Percentiles rank a stretch among this genome's conserved stretches.
These are phyloP conservation scores for Tulasnella sp. DNA, from an alignment of 768 basidiomycete genomes.

Conservation along the genomic window DNA sequence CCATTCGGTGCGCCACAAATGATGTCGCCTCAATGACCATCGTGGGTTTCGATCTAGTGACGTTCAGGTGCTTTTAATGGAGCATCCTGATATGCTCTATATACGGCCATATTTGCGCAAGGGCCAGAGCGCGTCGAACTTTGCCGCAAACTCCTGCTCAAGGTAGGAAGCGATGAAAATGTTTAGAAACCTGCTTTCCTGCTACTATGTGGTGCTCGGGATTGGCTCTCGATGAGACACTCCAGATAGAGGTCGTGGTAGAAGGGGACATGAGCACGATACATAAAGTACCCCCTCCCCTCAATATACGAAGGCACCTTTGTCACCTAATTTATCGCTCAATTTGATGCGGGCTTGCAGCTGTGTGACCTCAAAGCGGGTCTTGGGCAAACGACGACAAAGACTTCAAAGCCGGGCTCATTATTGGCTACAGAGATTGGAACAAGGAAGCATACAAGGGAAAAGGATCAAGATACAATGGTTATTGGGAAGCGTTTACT, in stretches of 20 bases:
- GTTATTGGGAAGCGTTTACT: neutral
- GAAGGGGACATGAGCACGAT: constrained; percentile 21
- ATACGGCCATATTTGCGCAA: too few species aligned
- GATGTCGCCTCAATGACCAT: too few species aligned
- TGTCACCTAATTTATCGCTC: neutral
- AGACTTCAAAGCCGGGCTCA: neutral
- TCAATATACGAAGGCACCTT: too few species aligned
- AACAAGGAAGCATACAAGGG: neutral
- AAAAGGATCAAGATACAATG: neutral
- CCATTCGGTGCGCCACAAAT: too few species aligned
- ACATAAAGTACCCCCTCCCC: neutral
- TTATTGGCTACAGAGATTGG: neutral
- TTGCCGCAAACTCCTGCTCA: too few species aligned
- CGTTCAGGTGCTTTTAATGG: too few species aligned
- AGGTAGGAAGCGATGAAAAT: neutral
- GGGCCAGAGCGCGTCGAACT: too few species aligned
- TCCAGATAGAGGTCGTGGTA: constrained; percentile 25
- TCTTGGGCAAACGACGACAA: neutral
- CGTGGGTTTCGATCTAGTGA: too few species aligned
- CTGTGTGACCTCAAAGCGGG: neutral
- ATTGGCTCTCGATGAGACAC: constrained; percentile 23
- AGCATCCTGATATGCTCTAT: too few species aligned
- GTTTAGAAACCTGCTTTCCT: constrained; percentile 23
- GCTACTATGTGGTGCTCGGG: constrained; percentile 24
- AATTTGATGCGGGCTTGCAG: neutral